These are phyloP conservation scores for Neopestalotiopsis clavispora DNA, from an alignment of 2,329 filamentous ascomycete genomes.

Conservation along the genomic window DNA sequence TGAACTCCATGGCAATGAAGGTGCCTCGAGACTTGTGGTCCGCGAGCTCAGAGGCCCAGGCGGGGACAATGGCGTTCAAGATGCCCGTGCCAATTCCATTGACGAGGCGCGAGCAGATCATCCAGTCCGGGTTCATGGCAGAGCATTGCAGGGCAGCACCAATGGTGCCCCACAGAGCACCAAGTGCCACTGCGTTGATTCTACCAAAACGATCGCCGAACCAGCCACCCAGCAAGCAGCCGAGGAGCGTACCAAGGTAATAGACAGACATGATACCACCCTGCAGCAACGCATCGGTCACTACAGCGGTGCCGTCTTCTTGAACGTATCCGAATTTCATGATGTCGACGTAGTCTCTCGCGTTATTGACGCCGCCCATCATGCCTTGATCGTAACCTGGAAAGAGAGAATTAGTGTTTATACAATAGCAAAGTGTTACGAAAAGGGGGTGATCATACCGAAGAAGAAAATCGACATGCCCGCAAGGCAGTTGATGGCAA, in stretches of 20 bases:
- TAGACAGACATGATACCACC: conserved; percentile 64
- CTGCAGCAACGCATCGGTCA: conserved; percentile 64
- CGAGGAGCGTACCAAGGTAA: conserved; percentile 66
- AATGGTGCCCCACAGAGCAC: conserved; percentile 61
- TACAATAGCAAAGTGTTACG: neutral
- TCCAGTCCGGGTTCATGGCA: conserved; percentile 70
- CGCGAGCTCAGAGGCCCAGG: conserved; percentile 74
- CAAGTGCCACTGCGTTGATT: conserved; percentile 66
- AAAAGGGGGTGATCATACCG: conserved; percentile 32
- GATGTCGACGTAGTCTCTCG: conserved; percentile 65
- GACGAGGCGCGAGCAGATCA: conserved; percentile 68
- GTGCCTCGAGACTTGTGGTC: conserved; percentile 71
- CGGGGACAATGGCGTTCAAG: conserved; percentile 71
- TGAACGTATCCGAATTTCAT: conserved; percentile 71
- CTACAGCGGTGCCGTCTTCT: conserved; percentile 51
- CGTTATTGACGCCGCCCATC: conserved; percentile 58
- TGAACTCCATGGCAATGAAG: conserved; percentile 75
- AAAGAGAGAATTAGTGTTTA: neutral
- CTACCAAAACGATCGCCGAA: conserved; percentile 66
- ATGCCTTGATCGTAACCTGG: conserved; percentile 53
- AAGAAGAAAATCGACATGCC: conserved; percentile 73
- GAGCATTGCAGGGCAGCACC: conserved; percentile 69
- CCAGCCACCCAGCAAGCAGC: conserved; percentile 67
- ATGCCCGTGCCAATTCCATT: conserved; percentile 73
- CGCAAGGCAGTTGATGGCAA: conserved; percentile 63